Evolutionary conservation across 345 rosid genomes (phyloP).

Genomic region (Tarenaya hassleriana): DNA sequence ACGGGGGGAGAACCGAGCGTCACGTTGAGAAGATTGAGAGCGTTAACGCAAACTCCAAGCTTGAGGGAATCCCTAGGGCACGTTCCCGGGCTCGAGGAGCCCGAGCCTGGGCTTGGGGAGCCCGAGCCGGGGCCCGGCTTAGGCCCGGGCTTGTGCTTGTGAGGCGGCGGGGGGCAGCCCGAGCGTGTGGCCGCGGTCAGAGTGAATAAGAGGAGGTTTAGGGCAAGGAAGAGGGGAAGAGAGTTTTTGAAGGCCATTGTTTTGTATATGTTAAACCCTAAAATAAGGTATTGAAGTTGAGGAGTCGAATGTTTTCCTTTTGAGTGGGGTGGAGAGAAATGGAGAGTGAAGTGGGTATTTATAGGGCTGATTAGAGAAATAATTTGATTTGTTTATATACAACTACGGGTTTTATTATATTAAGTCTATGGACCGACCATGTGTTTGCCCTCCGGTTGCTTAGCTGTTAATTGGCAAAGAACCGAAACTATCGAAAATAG

Average conservation of each 20-base stretch:
- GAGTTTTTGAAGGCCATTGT: slow-evolving; percentile 46
- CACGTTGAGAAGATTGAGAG: slow-evolving; percentile 33
- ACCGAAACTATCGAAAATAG: no score
- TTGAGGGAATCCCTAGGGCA: slow-evolving; percentile 40
- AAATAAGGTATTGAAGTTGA: neutral
- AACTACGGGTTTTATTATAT: slow-evolving; percentile 10
- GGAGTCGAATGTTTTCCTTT: neutral
- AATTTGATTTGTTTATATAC: neutral
- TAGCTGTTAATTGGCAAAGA: no score
- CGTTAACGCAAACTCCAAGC: slow-evolving; percentile 35
- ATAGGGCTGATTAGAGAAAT: slow-evolving; percentile 1
- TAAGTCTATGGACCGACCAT: slow-evolving; percentile 17
- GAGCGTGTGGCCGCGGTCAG: slow-evolving; percentile 38
- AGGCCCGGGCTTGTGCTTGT: slow-evolving; percentile 22
- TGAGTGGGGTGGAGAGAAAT: slow-evolving; percentile 18
- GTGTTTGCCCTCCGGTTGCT: slow-evolving; percentile 20
- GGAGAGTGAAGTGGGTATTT: slow-evolving; percentile 14
- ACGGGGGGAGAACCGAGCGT: slow-evolving; percentile 37
- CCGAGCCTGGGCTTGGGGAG: neutral
- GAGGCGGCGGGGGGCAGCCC: slow-evolving; percentile 29
- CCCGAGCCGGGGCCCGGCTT: slow-evolving; percentile 21
- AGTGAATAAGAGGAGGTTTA: slow-evolving; percentile 45
- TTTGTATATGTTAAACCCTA: neutral
- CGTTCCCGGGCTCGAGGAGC: slow-evolving; percentile 2
- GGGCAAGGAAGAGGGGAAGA: slow-evolving; percentile 39